Evolutionary conservation across 352 stramenopile species (phyloP), one percentile per base, ranked within the genome.

Genomic region (Phytophthora syringae): DNA sequence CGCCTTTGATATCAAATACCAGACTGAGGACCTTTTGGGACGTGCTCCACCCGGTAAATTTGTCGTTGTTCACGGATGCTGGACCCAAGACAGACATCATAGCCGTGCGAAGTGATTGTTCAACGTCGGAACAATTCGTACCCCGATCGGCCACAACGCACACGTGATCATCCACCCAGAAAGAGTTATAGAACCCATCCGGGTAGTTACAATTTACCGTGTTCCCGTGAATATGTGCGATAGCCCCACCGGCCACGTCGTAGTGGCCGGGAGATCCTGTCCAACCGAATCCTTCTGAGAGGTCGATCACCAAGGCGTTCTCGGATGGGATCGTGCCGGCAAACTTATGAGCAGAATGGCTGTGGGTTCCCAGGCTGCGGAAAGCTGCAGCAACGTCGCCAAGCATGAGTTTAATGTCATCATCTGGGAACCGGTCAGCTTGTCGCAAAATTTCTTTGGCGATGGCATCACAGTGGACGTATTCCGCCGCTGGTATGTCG

Each of bases 161-260:
- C 34, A 40, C 34, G 16, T 40, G 34, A 40, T 40, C 34, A 40
- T 40, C 34, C 47, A 54, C 28, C 47, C 27, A 54, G 5, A 39
- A 18, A 20, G 42, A 43, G 27, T 43, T 54, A 25, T 43, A 54
- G 27, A 54, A 54, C 7, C 47, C 28, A 7, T 16, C 20, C 10
- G 28, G 28, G 13, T 18, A 25, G 28, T 39, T 16, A n/a, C n/a
- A n/a, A n/a, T n/a, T n/a, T n/a, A n/a, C n/a, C n/a, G n/a, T n/a
- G n/a, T n/a, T n/a, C n/a, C n/a, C n/a, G 28, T 53, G 16, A 9
- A 42, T 42, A 16, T 18, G 15, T 39, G 18, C 28, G 28, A 42
- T 32, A 0, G 28, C 16, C 24, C 48, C 48, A 43, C 7, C 28
- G 9, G 6, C 34, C 27, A 54, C 12, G 47, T 39, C 25, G 47